Percentiles rank a stretch among this genome's conserved stretches.
Evolutionary conservation across 2,329 filamentous ascomycete genomes (phyloP).

Genomic region (Akanthomyces lecanii): DNA sequence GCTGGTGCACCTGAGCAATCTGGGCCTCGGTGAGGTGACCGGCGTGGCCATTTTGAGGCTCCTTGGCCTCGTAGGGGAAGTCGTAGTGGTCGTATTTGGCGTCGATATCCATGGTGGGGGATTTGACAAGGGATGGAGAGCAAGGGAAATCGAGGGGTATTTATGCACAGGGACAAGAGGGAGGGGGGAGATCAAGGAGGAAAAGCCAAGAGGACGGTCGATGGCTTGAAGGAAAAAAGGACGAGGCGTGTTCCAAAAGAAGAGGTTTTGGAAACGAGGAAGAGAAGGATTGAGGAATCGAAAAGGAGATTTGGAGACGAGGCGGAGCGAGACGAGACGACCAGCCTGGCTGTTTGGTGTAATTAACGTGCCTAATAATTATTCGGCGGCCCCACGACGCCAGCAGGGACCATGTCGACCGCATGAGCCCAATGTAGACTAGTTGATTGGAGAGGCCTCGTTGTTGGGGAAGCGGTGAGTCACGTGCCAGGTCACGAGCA

Average conservation of each 20-base stretch:
- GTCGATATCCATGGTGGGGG: slow-evolving; percentile 56
- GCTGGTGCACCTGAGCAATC: slow-evolving; percentile 82
- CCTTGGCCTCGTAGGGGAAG: slow-evolving; percentile 74
- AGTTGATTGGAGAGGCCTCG: slow-evolving; percentile 17
- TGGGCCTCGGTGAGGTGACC: slow-evolving; percentile 83
- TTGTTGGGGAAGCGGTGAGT: slow-evolving; percentile 11
- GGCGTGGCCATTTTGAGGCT: slow-evolving; percentile 70
- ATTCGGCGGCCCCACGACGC: slow-evolving; percentile 2
- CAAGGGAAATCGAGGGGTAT: slow-evolving; percentile 7
- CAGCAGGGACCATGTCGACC: not conserved
- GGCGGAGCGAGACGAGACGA: slow-evolving; percentile 11
- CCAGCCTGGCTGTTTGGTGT: slow-evolving; percentile 2
- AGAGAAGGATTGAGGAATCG: slow-evolving; percentile 10
- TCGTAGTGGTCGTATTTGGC: slow-evolving; percentile 96
- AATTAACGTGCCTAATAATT: slow-evolving; percentile 10
- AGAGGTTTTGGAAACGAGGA: slow-evolving; percentile 7
- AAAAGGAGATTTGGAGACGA: slow-evolving; percentile 12
- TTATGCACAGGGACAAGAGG: not conserved
- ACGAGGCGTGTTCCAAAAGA: slow-evolving; percentile 12
- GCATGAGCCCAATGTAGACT: slow-evolving; percentile 25
- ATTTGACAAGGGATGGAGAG: slow-evolving; percentile 16
- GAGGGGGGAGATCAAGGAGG: not conserved
- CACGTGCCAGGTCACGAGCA: slow-evolving; percentile 15
- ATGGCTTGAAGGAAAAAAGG: not conserved
- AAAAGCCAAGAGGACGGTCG: not conserved